phyloP scores from a whole-genome alignment of 2,329 filamentous ascomycete species.

The Thermomyces lanuginosus region DNA sequence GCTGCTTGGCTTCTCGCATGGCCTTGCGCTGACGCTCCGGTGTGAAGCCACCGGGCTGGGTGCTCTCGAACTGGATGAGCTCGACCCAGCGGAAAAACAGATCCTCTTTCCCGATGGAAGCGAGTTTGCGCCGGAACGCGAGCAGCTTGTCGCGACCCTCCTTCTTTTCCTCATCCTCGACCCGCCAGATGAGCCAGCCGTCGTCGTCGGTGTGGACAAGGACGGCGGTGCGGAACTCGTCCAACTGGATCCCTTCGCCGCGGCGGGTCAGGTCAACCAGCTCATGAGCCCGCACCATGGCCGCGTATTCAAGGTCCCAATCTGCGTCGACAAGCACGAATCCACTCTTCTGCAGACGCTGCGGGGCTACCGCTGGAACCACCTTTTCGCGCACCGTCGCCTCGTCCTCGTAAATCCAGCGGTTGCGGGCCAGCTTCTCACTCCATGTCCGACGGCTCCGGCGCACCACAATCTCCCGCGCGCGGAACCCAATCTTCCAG shows the following conservation, averaged over 20 bases:
- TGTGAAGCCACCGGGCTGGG: slow-evolving; percentile 61
- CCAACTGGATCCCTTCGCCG: slow-evolving; percentile 30
- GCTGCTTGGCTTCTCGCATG: slow-evolving; percentile 54
- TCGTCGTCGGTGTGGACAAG: slow-evolving; percentile 50
- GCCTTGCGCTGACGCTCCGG: slow-evolving; percentile 54
- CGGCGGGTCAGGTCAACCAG: slow-evolving; percentile 40
- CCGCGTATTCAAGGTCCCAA: slow-evolving; percentile 75
- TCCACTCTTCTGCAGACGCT: slow-evolving; percentile 62
- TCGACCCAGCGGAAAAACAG: slow-evolving; percentile 89
- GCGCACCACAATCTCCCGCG: slow-evolving; percentile 65
- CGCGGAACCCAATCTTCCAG: slow-evolving; percentile 55
- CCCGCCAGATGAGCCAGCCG: slow-evolving; percentile 53
- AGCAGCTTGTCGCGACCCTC: slow-evolving; percentile 50
- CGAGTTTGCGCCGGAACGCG: slow-evolving; percentile 60
- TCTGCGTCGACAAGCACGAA: slow-evolving; percentile 71
- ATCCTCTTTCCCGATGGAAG: slow-evolving; percentile 64
- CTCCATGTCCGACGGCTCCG: slow-evolving; percentile 57
- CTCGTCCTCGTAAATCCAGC: slow-evolving; percentile 35
- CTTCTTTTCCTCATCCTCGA: slow-evolving; percentile 41
- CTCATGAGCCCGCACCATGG: slow-evolving; percentile 58
- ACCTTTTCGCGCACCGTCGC: slow-evolving; percentile 40
- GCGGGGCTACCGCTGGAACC: slow-evolving; percentile 50
- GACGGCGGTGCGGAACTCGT: slow-evolving; percentile 57
- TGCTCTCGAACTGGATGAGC: slow-evolving; percentile 74
- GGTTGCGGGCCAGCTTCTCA: slow-evolving; percentile 35